phyloP scores from a whole-genome alignment of 257 asterid species.

The Eucommia ulmoides region DNA sequence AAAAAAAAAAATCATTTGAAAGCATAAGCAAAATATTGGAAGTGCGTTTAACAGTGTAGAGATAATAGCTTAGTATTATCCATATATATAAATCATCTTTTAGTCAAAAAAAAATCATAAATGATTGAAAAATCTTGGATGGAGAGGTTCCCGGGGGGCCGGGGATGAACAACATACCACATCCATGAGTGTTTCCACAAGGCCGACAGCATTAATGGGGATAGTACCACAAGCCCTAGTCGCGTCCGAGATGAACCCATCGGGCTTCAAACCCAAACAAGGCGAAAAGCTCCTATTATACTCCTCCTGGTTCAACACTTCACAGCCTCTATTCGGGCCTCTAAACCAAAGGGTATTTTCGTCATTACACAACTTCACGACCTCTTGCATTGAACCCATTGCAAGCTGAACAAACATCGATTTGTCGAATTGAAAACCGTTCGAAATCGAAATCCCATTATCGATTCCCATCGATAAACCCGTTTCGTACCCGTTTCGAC shows the following conservation, averaged over 20 bases:
- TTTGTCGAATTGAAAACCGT: slow-evolving; percentile 44
- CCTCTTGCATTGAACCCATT: slow-evolving; percentile 73
- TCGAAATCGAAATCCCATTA: slow-evolving; percentile 28
- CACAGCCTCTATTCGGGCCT: slow-evolving; percentile 45
- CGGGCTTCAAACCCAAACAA: slow-evolving; percentile 41
- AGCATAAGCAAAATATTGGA: background rate
- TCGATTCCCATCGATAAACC: slow-evolving; percentile 42
- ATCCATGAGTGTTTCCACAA: slow-evolving; percentile 49
- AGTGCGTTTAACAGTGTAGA: background rate
- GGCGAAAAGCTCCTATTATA: slow-evolving; percentile 30
- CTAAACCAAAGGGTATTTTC: slow-evolving; percentile 76
- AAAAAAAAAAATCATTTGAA: background rate
- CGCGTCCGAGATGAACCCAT: slow-evolving; percentile 36
- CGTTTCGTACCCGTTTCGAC: slow-evolving; percentile 33
- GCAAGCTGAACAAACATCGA: slow-evolving; percentile 86
- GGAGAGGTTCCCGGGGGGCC: background rate
- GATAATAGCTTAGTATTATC: background rate
- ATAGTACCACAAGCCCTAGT: slow-evolving; percentile 42
- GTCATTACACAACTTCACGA: slow-evolving; percentile 62
- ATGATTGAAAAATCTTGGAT: too few relatives aligned
- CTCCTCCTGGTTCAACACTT: slow-evolving; percentile 34
- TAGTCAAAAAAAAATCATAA: too few relatives aligned
- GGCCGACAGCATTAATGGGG: slow-evolving; percentile 42
- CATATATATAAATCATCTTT: too few relatives aligned
- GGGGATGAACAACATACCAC: slow-evolving; percentile 27